phyloP scores from a whole-genome alignment of 164 flowering plant species.

The Protea cynaroides region DNA sequence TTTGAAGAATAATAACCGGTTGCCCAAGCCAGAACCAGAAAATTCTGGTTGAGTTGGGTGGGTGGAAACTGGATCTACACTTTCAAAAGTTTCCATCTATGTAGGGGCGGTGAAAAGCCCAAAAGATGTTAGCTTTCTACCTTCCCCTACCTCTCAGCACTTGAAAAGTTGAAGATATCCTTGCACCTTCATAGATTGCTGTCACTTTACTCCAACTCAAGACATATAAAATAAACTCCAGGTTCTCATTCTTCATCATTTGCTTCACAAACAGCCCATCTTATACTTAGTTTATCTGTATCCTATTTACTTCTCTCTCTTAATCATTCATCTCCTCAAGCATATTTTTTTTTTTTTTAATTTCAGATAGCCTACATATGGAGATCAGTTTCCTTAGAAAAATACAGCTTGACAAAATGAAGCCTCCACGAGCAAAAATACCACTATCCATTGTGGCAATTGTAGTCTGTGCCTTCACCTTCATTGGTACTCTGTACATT shows the following conservation, averaged over 20 bases:
- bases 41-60: no score
- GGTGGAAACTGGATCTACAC: no score
- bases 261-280: slow-evolving; percentile 9
- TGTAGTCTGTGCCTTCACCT: slow-evolving; percentile 37
- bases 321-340: background rate
- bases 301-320: background rate
- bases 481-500: slow-evolving; percentile 50
- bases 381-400: no score
- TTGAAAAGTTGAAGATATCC: background rate
- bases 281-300: background rate
- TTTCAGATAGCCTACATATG: no score
- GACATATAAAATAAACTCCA: slow-evolving; percentile 13
- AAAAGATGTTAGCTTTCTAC: slow-evolving; percentile 37
- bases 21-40: no score
- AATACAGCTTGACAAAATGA: slow-evolving; percentile 17
- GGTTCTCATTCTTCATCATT: slow-evolving; percentile 17
- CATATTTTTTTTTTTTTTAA: slow-evolving; percentile 1
- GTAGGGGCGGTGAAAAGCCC: slow-evolving; percentile 3
- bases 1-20: no score
- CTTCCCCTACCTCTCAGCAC: slow-evolving; percentile 20
- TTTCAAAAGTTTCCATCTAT: background rate
- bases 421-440: slow-evolving; percentile 39
- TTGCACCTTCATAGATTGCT: slow-evolving; percentile 28
- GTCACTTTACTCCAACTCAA: slow-evolving; percentile 85
- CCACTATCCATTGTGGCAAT: slow-evolving; percentile 44